Evolutionary conservation across 139 green algal species (phyloP), one percentile per base, ranked within the genome.

Genomic region (Ettlia oleoabundans): DNA sequence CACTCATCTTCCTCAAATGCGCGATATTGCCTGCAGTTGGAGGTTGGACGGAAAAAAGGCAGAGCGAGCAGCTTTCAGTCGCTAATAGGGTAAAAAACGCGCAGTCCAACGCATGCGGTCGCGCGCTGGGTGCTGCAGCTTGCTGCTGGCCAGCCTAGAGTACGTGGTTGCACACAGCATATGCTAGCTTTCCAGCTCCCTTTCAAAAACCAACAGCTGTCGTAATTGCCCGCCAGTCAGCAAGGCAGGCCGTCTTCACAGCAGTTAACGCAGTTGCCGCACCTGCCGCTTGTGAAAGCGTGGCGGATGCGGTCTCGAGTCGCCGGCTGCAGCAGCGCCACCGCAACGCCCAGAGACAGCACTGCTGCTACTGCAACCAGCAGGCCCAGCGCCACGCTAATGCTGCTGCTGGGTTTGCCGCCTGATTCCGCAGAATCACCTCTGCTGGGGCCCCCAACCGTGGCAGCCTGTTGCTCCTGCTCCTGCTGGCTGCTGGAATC

Each of bases 241-340:
- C 10, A 15, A 58, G 47, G 47, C 47, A 15, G 47, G 10, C 47
- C 47, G 10, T 10, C 15, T 58, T 58, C 15, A 58, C 47, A 65
- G 10, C n/a, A 65, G 47, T 10, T 24, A 15, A 30, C 71, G 38
- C 33, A 32, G 26, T 18, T 19, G 19, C 4, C 58, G 30, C 78
- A 61, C 43, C 69, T 55, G 58, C 32, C 32, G 53, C n/a, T 41
- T 62, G n/a, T 32, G 32, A 75, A 38, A 24, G 51, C 18, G 37
- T 28, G 18, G 18, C 53, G 67, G 10, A 73, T 32, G 40, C 68
- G 78, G 32, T 75, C 65, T 2, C 78, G 67, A 28, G 38, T 43
- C 24, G 53, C 69, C 3, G 53, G 67, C 52, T 78, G 78, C 68
- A 84, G 38, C 64, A 84, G 69, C 19, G 30, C 78, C 37, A 84